A percentile compares a stretch with the other conserved stretches of the same genome.
phyloP scores from a whole-genome alignment of 805 yeast genomes.

The Naumovozyma baii region DNA sequence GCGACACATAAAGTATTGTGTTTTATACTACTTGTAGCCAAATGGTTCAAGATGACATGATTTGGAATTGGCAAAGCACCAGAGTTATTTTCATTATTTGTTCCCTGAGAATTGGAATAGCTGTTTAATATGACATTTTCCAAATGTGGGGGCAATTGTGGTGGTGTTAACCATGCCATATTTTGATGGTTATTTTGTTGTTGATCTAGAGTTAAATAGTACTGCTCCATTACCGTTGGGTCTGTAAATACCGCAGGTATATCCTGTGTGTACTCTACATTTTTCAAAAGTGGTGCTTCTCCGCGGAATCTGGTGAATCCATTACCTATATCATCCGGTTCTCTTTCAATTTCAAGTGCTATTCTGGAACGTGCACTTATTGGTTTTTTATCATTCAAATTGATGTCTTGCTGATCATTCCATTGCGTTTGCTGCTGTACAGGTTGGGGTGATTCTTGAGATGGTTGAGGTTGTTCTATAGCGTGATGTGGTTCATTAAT shows the following conservation, averaged over 20 bases:
- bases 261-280: constrained; percentile 44
- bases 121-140: constrained; percentile 87
- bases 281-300: constrained; percentile 32
- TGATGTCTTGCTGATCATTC: constrained; percentile 6
- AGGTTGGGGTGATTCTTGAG: constrained; percentile 14
- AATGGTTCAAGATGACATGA: constrained; percentile 86
- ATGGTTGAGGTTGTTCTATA: constrained; percentile 25
- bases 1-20: constrained; percentile 93
- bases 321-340: constrained; percentile 63
- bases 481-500: constrained; percentile 38
- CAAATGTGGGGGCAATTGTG: constrained; percentile 92
- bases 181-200: constrained; percentile 50
- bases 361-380: constrained; percentile 44
- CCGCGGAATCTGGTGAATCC: constrained; percentile 73
- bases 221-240: constrained; percentile 80
- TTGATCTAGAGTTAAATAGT: constrained; percentile 66
- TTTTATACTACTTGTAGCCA: constrained; percentile 91
- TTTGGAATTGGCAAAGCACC: constrained; percentile 91
- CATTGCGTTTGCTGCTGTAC: constrained; percentile 18
- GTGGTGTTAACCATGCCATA: constrained; percentile 72
- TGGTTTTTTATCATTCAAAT: too few relatives aligned
- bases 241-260: constrained; percentile 81
- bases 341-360: constrained; percentile 30
- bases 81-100: constrained; percentile 54
- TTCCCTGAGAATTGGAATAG: constrained; percentile 33